Evolutionary conservation across 129 eudicot genomes (phyloP).

Genomic region (Flaveria bidentis): DNA sequence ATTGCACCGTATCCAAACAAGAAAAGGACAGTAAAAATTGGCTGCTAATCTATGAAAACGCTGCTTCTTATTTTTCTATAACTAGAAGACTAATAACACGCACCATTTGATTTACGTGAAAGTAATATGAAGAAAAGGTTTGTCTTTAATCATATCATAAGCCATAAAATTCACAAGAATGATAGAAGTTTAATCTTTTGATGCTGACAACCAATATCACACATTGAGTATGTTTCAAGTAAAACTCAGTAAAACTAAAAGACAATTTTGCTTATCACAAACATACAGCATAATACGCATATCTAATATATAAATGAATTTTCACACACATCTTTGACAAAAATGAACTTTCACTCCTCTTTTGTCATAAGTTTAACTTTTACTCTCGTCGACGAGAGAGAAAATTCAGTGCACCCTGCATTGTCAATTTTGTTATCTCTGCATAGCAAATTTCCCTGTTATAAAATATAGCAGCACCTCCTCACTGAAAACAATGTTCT

Average conservation of each 20-base stretch:
- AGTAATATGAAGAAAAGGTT: conserved; percentile 6
- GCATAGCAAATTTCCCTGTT: not conserved
- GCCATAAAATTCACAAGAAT: not conserved
- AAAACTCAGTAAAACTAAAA: not conserved
- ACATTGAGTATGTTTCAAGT: not conserved
- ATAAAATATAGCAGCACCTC: not conserved
- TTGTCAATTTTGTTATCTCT: not conserved
- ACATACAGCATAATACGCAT: not conserved
- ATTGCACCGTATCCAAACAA: conserved; percentile 15
- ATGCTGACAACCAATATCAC: not conserved
- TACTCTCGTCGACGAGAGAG: not conserved
- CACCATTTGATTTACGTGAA: not conserved
- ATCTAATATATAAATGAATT: not conserved
- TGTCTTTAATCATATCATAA: not conserved
- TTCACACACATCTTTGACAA: not conserved
- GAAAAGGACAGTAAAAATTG: not conserved
- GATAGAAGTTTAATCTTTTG: not conserved
- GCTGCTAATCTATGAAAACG: conserved; percentile 19
- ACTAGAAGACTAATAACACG: conserved; percentile 15
- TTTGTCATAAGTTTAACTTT: not conserved
- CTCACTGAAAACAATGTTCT: not conserved
- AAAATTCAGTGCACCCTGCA: not conserved
- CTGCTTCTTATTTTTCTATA: not conserved
- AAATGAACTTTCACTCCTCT: not conserved
- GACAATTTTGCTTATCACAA: conserved; percentile 2